phyloP scores from a whole-genome alignment of 139 green algal species.

The Microglena sp. region DNA sequence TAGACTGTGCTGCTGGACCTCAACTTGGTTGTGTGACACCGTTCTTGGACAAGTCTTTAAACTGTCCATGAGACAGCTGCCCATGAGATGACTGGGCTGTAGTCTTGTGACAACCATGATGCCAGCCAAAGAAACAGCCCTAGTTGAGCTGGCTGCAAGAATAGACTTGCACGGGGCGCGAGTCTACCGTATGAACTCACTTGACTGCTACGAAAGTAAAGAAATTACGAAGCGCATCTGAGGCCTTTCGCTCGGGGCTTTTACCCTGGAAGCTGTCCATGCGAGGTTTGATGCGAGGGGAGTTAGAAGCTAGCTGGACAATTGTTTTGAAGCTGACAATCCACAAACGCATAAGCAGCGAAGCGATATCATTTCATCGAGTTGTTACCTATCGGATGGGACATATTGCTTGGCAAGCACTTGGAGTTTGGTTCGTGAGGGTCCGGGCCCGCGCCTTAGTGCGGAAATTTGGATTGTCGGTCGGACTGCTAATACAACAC shows the following conservation, averaged over 20 bases:
- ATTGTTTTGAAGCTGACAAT: not conserved
- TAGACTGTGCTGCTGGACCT: too few species aligned
- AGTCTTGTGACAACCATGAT: too few species aligned
- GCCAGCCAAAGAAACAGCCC: too few species aligned
- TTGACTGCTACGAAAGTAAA: constrained; percentile 67
- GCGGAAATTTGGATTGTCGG: too few species aligned
- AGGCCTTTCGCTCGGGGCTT: constrained; percentile 58
- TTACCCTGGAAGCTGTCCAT: constrained; percentile 54
- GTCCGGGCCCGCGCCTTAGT: too few species aligned
- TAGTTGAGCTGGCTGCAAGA: not conserved
- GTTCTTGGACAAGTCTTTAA: too few species aligned
- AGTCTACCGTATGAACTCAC: too few species aligned
- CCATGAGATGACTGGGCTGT: too few species aligned
- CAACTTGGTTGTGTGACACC: too few species aligned
- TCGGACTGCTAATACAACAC: too few species aligned
- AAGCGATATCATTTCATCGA: not conserved
- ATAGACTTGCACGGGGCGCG: too few species aligned
- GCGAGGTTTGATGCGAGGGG: not conserved
- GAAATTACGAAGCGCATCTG: constrained; percentile 44
- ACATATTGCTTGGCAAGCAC: constrained; percentile 13
- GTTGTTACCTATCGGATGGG: constrained; percentile 11
- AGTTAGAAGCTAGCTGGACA: not conserved
- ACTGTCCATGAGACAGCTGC: too few species aligned
- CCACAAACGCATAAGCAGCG: not conserved
- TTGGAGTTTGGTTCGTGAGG: not conserved